phyloP scores from a whole-genome alignment of 331 rosid genomes.

The Cydonia oblonga region DNA sequence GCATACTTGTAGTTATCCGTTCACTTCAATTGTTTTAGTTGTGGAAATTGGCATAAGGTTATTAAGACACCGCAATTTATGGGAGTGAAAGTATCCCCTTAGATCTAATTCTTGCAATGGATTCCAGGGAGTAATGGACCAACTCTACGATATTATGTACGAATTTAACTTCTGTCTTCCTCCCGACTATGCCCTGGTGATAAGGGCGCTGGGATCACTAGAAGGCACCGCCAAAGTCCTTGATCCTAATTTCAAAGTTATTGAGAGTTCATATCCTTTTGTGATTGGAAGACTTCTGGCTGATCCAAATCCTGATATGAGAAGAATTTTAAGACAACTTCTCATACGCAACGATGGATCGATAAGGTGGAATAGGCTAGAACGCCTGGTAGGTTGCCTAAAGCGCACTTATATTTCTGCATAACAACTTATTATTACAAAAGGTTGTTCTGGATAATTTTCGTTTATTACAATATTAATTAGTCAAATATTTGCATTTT shows the following conservation, averaged over 20 bases:
- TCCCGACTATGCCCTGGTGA: slow-evolving; percentile 96
- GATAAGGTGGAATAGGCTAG: slow-evolving; percentile 90
- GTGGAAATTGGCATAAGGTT: neutral
- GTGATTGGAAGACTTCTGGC: slow-evolving; percentile 88
- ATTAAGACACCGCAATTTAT: neutral
- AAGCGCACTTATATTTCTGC: neutral
- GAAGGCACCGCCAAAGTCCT: slow-evolving; percentile 96
- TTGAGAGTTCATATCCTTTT: slow-evolving; percentile 90
- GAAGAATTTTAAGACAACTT: slow-evolving; percentile 89
- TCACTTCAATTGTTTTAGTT: neutral
- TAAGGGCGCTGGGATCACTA: slow-evolving; percentile 86
- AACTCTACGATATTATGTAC: slow-evolving; percentile 74
- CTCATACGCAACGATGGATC: slow-evolving; percentile 79
- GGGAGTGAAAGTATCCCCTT: neutral
- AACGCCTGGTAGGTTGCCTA: slow-evolving; percentile 61
- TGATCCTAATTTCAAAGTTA: slow-evolving; percentile 84
- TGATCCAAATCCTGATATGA: slow-evolving; percentile 95
- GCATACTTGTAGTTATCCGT: neutral
- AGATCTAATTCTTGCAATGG: slow-evolving; percentile 19
- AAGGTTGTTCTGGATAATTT: neutral
- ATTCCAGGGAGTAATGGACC: slow-evolving; percentile 87
- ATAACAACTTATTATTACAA: neutral
- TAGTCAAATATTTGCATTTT: neutral
- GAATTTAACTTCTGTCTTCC: slow-evolving; percentile 86
- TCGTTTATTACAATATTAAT: neutral